Evolutionary conservation across 495 filamentous ascomycete species (phyloP), one percentile per base, ranked within the genome.

Genomic region (Beverwykella pulmonaria): DNA sequence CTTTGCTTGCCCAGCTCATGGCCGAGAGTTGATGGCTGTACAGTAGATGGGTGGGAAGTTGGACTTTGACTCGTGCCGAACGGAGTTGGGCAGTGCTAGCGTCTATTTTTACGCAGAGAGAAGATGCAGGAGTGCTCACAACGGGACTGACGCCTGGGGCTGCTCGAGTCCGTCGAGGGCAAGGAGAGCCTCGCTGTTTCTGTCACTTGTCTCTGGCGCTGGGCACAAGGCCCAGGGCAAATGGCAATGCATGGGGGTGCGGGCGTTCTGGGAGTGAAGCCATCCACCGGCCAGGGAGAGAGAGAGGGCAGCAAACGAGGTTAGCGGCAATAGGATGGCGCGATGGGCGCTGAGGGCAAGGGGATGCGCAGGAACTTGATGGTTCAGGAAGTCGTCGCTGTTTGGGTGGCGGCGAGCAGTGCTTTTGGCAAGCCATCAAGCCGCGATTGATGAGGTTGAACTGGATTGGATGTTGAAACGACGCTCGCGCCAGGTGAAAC

Each of bases 401-500:
- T 59, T 19, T 25, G 48, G 58, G 29, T 61, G 58, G 41, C 58
- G 58, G 32, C n/a, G 7, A 7, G 23, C 46, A n/a, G 29, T 53
- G 59, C 46, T 53, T 61, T 61, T 61, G 6, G 44, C 27, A 44
- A 41, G 36, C 44, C 39, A 30, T 60, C 9, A 48, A 3, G 39
- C 5, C 39, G 15, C 32, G n/a, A n/a, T n/a, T 59, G 17, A 23
- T 49, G 30, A 27, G 47, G 29, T 36, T 25, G 59, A 53, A 53
- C 26, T 14, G 46, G 47, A 30, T 34, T 29, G 46, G 59, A 39
- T n/a, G 47, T 34, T 61, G 59, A 61, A 61, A 61, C 59, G 59
- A 53, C 26, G 48, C 46, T 34, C 39, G 39, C 39, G 48, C 49
- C 60, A 55, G 48, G 30, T 63, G 60, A 63, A 63, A 63, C 60